Evolutionary conservation across 306 rosid species (phyloP), one percentile per base, ranked within the genome.

Genomic region (Prunus mume): DNA sequence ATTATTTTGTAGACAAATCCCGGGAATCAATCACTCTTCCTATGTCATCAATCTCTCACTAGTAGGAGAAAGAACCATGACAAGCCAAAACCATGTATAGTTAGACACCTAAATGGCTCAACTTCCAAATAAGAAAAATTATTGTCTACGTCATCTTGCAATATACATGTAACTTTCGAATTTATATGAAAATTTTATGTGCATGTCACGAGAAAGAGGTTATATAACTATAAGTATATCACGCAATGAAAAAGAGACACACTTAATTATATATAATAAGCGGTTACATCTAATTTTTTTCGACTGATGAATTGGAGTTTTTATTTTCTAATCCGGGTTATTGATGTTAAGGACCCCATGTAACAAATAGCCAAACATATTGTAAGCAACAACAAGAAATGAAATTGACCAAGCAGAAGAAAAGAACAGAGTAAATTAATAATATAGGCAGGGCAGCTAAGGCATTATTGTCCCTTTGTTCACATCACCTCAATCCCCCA

Each of bases 401-500:
- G 55, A 72, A 79, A 87, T 77, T 55, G 91, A 89, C 91, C 69
- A 28, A 79, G 83, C 89, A 87, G 71, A 74, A 84, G 79, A 82
- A 80, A 72, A 73, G 74, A 83, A 79, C 87, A 83, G 4, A 67
- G 68, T 65, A 57, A 69, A 76, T 83, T 71, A 86, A 83, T 81
- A 75, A 79, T 84, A 30, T 7, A 3, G 34, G 65, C 65, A 69
- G 78, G 85, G 86, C 90, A 76, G 82, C 87, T 80, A 64, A 63
- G 79, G 80, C 67, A 74, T 57, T 79, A 79, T 77, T 85, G 91
- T 84, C 84, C 84, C 78, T 65, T 76, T 83, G 65, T 9, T 79
- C 76, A 76, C 81, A 52, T 81, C 81, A 78, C 27, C 78, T 78
- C 77, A 18, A 60, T 28, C 79, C 81, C 43, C 49, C 10, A 6